Base-by-base conservation (phyloP, 441 rosid species). In the Erodium texanum region DNA sequence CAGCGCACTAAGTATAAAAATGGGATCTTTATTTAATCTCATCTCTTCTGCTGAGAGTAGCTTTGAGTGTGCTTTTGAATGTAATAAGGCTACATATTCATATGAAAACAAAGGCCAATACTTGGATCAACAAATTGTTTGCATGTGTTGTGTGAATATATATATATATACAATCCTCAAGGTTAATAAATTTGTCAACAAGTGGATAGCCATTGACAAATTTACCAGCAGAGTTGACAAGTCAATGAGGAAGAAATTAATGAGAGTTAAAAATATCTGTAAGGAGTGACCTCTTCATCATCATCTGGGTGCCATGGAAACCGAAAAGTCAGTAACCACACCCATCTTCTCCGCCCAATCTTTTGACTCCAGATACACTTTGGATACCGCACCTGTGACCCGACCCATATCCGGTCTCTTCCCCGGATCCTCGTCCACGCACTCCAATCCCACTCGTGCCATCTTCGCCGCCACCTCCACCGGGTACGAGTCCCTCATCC, bases 401-500 rank as follows among this genome's bases (percentile, higher is more conserved):
- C 89, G 88, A 73, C 89, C 87, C 97, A 90, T 88, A 45, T 85
- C 84, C 1, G 97, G 97, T 68, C 97, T 76, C 27, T 78, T 73
- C 74, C 73, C 79, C 12, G 89, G 79, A 54, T 86, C 92, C 69
- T 63, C 82, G 23, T 85, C 77, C 18, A 85, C 89, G 72, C 98
- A 93, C 1, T 86, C 87, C 63, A 88, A 16, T 67, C 90, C 96
- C 1, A 93, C n/a, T 20, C 87, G 67, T 20, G 77, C 73, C 36
- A 93, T 8, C 70, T 77, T 82, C 82, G 82, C 82, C 14, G 80
- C 94, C 66, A 82, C 89, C 14, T 83, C 84, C 1, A 86, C 84
- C n/a, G 93, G 98, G 62, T 84, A 93, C 36, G 96, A 93, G 65
- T 93, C 96, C 52, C 66, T 74, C 77, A 93, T 65, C 77, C 92